Evolutionary conservation across 2,329 filamentous ascomycete genomes (phyloP).

Genomic region (Cordyceps tenuipes): DNA sequence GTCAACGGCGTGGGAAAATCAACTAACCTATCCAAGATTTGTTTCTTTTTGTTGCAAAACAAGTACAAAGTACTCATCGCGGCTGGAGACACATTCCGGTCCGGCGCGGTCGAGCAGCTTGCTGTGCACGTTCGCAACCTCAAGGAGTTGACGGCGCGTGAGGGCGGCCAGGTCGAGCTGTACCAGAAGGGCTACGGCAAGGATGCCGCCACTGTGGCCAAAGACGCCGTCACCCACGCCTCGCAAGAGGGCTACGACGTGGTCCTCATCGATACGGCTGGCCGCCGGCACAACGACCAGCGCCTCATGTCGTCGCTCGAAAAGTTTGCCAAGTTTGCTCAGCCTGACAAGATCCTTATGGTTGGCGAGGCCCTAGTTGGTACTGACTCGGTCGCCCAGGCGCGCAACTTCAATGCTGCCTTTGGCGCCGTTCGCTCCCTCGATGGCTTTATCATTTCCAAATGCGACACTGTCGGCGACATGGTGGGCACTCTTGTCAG

Average conservation of each 20-base stretch:
- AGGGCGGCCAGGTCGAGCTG: slow-evolving; percentile 76
- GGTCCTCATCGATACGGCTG: slow-evolving; percentile 93
- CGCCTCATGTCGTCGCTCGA: slow-evolving; percentile 93
- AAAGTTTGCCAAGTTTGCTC: slow-evolving; percentile 93
- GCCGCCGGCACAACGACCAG: slow-evolving; percentile 88
- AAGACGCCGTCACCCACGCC: slow-evolving; percentile 82
- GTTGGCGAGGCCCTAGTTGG: slow-evolving; percentile 83
- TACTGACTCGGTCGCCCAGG: slow-evolving; percentile 90
- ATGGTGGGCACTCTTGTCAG: slow-evolving; percentile 95
- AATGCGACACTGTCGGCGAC: slow-evolving; percentile 98
- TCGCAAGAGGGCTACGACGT: slow-evolving; percentile 74
- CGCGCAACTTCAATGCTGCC: slow-evolving; percentile 88
- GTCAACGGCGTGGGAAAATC: slow-evolving; percentile 98
- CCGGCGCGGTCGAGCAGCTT: slow-evolving; percentile 92
- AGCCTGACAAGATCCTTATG: slow-evolving; percentile 98
- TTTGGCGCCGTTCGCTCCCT: slow-evolving; percentile 75
- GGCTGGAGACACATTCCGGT: slow-evolving; percentile 93
- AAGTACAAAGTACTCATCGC: slow-evolving; percentile 92
- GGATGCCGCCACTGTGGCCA: slow-evolving; percentile 89
- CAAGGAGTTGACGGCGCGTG: slow-evolving; percentile 75
- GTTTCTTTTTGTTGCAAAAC: slow-evolving; percentile 95
- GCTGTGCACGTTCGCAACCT: slow-evolving; percentile 92
- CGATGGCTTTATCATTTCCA: slow-evolving; percentile 96
- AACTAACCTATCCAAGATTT: slow-evolving; percentile 95
- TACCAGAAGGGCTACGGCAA: slow-evolving; percentile 98